Evolutionary conservation across 2,329 filamentous ascomycete genomes (phyloP).

Genomic region (Penicillium sp.): DNA sequence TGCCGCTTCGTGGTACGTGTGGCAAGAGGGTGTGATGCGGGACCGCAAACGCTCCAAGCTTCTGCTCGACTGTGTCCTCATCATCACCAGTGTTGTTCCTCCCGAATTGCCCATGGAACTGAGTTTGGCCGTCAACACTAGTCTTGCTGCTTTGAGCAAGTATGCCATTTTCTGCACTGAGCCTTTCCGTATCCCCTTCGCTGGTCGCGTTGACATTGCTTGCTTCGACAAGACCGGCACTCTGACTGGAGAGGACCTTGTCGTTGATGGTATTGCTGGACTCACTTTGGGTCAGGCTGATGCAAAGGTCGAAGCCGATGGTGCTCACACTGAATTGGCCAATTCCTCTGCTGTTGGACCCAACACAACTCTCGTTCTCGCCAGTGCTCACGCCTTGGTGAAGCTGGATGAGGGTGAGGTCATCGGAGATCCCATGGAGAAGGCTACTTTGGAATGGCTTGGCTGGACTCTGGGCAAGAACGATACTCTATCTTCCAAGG

Average conservation of each 20-base stretch:
- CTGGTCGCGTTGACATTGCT: constrained; percentile 86
- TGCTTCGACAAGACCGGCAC: constrained; percentile 99
- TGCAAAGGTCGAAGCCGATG: constrained; percentile 63
- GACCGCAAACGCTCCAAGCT: constrained; percentile 97
- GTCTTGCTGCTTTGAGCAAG: constrained; percentile 84
- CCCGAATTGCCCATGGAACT: constrained; percentile 97
- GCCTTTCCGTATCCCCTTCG: constrained; percentile 94
- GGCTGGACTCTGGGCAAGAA: constrained; percentile 90
- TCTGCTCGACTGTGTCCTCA: constrained; percentile 90
- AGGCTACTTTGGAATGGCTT: constrained; percentile 79
- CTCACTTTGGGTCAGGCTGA: constrained; percentile 63
- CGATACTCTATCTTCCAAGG: constrained; percentile 67
- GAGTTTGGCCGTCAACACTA: constrained; percentile 93
- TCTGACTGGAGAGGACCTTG: constrained; percentile 86
- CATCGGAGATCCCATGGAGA: constrained; percentile 98
- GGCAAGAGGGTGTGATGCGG: constrained; percentile 87
- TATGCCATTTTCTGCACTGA: constrained; percentile 98
- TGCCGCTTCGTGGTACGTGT: constrained; percentile 97
- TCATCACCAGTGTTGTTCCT: constrained; percentile 95
- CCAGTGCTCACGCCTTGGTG: constrained; percentile 88
- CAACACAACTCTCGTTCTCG: constrained; percentile 84
- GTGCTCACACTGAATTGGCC: constrained; percentile 71
- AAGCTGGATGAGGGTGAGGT: constrained; percentile 95
- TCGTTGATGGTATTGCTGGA: constrained; percentile 93
- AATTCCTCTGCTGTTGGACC: constrained; percentile 61